A percentile compares a stretch with the other conserved stretches of the same genome.
Conservation (phyloP, 352 stramenopile species). For the Globisporangium megalacanthum region DNA sequence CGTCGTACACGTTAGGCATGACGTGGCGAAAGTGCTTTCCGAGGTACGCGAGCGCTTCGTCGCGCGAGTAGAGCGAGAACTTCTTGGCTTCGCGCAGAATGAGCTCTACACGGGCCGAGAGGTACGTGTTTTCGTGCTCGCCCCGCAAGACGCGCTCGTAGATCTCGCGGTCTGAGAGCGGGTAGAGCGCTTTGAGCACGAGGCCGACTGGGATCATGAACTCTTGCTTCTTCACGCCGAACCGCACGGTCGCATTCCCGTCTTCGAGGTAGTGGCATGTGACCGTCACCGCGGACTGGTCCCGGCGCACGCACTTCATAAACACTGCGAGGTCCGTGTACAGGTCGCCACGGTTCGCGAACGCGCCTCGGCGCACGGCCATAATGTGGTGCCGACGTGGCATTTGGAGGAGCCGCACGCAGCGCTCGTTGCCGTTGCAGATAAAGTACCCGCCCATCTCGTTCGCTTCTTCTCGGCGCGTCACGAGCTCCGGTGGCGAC, state of each 20-base stretch:
- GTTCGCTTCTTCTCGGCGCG: constrained; percentile 90
- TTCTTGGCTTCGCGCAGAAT: constrained; percentile 96
- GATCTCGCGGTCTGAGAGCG: constrained; percentile 92
- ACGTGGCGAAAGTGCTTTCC: constrained; percentile 95
- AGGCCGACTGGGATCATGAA: constrained; percentile 97
- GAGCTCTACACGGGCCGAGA: constrained; percentile 95
- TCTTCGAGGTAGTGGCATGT: constrained; percentile 98
- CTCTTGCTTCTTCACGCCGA: constrained; percentile 97
- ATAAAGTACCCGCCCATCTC: constrained; percentile 99
- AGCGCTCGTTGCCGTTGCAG: constrained; percentile 98
- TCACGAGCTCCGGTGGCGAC: constrained; percentile 82
- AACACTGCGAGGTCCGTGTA: constrained; percentile 98
- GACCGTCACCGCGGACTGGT: constrained; percentile 96
- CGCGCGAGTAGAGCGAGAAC: constrained; percentile 86
- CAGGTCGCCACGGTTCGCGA: constrained; percentile 93
- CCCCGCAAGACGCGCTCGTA: constrained; percentile 95
- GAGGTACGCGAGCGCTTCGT: constrained; percentile 92
- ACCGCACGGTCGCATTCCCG: constrained; percentile 95
- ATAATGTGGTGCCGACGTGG: constrained; percentile 85
- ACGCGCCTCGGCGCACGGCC: constrained; percentile 96
- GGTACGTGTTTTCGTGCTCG: constrained; percentile 96
- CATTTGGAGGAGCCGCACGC: constrained; percentile 97
- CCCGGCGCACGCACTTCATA: constrained; percentile 95
- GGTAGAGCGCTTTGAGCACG: constrained; percentile 95
- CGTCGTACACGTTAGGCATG: constrained; percentile 79